Evolutionary conservation across 2,329 filamentous ascomycete species (phyloP).

Genomic region (Colletotrichum lupini): DNA sequence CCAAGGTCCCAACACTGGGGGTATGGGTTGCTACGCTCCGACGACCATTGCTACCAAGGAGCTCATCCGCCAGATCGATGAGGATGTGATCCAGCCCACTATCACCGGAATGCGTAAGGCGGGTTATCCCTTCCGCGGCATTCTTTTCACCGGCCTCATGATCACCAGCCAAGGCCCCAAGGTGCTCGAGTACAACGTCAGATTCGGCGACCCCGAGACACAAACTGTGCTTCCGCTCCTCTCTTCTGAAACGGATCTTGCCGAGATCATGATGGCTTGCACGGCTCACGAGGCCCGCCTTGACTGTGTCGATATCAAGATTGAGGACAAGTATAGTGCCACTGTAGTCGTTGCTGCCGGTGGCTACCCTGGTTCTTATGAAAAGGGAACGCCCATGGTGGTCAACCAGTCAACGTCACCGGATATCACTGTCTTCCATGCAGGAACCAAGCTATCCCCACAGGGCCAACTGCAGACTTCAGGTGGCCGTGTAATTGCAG

Average conservation of each 20-base stretch:
- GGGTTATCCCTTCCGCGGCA: constrained; percentile 74
- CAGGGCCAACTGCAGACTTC: constrained; percentile 72
- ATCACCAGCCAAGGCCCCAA: constrained; percentile 81
- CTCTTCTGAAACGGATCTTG: constrained; percentile 80
- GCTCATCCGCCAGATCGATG: constrained; percentile 67
- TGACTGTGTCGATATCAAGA: constrained; percentile 70
- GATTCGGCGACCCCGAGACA: constrained; percentile 89
- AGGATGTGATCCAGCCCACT: constrained; percentile 70
- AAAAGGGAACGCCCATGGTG: constrained; percentile 72
- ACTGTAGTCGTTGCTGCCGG: constrained; percentile 88
- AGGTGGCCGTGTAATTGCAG: constrained; percentile 87
- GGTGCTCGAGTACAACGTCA: constrained; percentile 88
- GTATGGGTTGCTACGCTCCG: constrained; percentile 80
- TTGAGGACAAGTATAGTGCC: constrained; percentile 75
- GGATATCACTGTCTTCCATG: constrained; percentile 82
- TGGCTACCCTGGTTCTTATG: constrained; percentile 84
- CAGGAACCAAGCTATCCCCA: constrained; percentile 74
- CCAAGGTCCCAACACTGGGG: constrained; percentile 77
- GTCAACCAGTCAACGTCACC: constrained; percentile 48
- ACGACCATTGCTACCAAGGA: constrained; percentile 65
- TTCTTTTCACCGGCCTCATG: constrained; percentile 87
- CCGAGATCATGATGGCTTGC: constrained; percentile 85
- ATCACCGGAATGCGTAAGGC: constrained; percentile 77
- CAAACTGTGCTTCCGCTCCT: constrained; percentile 84
- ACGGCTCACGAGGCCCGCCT: constrained; percentile 71